A percentile compares a stretch with the other conserved stretches of the same genome.
Evolutionary conservation across 208 protist species (phyloP).

Genomic region (Trypanosoma vivax): DNA sequence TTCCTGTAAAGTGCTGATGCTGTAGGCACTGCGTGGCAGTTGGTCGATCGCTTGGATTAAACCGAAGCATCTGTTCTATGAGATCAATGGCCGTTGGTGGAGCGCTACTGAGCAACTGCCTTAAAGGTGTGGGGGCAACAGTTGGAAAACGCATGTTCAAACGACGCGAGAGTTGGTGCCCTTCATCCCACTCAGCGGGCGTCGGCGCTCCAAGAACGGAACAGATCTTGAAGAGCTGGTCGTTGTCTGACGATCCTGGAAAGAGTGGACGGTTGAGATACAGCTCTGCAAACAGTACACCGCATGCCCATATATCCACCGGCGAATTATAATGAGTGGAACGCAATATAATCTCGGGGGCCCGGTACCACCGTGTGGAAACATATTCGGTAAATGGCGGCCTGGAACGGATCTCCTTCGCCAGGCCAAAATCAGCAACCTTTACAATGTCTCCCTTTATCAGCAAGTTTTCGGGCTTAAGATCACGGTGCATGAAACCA

Average conservation of each 20-base stretch:
- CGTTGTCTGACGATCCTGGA: constrained; percentile 91
- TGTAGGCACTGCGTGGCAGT: constrained; percentile 90
- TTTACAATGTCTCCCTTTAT: constrained; percentile 90
- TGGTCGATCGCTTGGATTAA: constrained; percentile 93
- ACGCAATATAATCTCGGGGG: constrained; percentile 96
- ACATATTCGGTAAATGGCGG: constrained; percentile 98
- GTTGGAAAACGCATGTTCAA: constrained; percentile 95
- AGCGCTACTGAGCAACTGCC: constrained; percentile 85
- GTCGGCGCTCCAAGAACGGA: constrained; percentile 88
- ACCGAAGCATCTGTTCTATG: constrained; percentile 93
- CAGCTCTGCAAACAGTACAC: constrained; percentile 95
- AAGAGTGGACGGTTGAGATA: constrained; percentile 92
- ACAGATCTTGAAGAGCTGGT: constrained; percentile 97
- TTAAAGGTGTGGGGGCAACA: constrained; percentile 80
- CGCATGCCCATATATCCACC: constrained; percentile 97
- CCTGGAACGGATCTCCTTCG: constrained; percentile 93
- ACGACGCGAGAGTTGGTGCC: constrained; percentile 78
- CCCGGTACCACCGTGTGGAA: constrained; percentile 96
- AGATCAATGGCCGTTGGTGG: constrained; percentile 92
- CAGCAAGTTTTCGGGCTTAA: constrained; percentile 93
- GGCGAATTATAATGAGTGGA: constrained; percentile 96
- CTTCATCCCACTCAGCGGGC: constrained; percentile 88
- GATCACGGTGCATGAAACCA: constrained; percentile 92
- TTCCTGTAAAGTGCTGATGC: constrained; percentile 93
- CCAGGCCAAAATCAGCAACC: constrained; percentile 96